phyloP scores from a whole-genome alignment of 768 basidiomycete species.

The Megacollybia marginata region DNA sequence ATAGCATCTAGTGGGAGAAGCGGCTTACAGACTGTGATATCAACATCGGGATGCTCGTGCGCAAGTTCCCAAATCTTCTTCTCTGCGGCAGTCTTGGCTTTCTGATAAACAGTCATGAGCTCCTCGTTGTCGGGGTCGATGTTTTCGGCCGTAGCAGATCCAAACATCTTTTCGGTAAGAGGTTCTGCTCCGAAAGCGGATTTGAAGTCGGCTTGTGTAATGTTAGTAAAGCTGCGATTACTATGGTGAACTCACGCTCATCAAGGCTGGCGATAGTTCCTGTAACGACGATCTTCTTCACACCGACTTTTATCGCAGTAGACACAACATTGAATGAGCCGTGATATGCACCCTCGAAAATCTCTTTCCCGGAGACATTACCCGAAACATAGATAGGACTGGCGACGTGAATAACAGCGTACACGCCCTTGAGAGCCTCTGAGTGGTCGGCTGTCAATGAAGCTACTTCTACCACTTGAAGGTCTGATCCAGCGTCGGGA shows the following conservation, averaged over 20 bases:
- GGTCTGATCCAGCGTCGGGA: slow-evolving; percentile 1
- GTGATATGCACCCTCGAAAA: slow-evolving; percentile 5
- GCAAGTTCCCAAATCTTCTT: slow-evolving; percentile 16
- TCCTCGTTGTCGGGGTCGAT: neutral
- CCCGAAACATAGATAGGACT: neutral
- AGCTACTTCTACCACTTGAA: slow-evolving; percentile 1
- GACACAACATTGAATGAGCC: slow-evolving; percentile 3
- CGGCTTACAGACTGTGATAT: slow-evolving; percentile 12
- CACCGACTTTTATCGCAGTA: slow-evolving; percentile 6
- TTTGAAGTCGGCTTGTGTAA: slow-evolving; percentile 1
- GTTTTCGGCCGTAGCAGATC: slow-evolving; percentile 3
- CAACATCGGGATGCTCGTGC: slow-evolving; percentile 15
- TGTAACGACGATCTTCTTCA: slow-evolving; percentile 7
- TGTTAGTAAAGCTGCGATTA: no score
- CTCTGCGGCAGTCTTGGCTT: slow-evolving; percentile 19
- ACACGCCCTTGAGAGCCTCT: slow-evolving; percentile 9
- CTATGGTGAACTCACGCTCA: slow-evolving; percentile 4
- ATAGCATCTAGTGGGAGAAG: no score
- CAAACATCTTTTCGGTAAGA: slow-evolving; percentile 3
- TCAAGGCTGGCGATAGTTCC: slow-evolving; percentile 2
- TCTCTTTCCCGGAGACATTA: neutral
- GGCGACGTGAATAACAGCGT: slow-evolving; percentile 3
- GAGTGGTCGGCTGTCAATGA: slow-evolving; percentile 7
- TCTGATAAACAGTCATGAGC: slow-evolving; percentile 9
- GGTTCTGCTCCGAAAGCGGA: slow-evolving; percentile 2